These are phyloP conservation scores for Metschnikowia corniflorae DNA, from an alignment of 805 yeast genomes.

Conservation along the genomic window DNA sequence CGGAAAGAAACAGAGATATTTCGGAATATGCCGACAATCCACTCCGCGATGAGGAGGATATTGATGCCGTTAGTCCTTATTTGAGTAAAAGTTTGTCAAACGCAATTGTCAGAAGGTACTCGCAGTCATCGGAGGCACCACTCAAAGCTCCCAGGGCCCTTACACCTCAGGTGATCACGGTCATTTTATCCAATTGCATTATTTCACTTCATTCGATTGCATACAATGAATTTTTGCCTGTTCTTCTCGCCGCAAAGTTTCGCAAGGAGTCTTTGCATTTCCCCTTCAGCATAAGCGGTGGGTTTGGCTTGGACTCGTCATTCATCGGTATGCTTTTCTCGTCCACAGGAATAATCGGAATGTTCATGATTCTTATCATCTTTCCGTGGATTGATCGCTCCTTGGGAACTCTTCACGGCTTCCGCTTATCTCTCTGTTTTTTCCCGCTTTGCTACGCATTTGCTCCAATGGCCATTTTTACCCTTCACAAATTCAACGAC, in stretches of 20 bases:
- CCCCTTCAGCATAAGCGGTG: constrained; percentile 36
- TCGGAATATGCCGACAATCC: background rate
- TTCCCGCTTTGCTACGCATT: constrained; percentile 32
- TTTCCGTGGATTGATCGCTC: constrained; percentile 34
- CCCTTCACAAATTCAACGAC: constrained; percentile 25
- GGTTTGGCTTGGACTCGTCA: constrained; percentile 31
- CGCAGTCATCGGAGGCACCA: constrained; percentile 8
- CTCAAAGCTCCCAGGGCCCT: constrained; percentile 11
- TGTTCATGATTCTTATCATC: constrained; percentile 26
- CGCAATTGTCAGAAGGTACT: constrained; percentile 17
- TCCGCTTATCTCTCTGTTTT: constrained; percentile 28
- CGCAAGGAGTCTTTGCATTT: constrained; percentile 25
- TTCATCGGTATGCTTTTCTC: constrained; percentile 35
- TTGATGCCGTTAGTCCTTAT: constrained; percentile 9
- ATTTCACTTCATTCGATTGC: constrained; percentile 31
- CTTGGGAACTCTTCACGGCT: constrained; percentile 30
- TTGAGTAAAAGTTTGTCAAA: constrained; percentile 9
- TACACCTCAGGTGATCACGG: constrained; percentile 31
- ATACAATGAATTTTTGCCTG: constrained; percentile 37
- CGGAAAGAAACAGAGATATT: background rate
- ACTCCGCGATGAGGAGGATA: constrained; percentile 4
- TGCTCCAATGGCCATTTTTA: constrained; percentile 32
- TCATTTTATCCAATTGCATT: constrained; percentile 32
- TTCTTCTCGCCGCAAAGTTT: constrained; percentile 32
- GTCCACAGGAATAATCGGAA: constrained; percentile 36